A percentile compares a stretch with the other conserved stretches of the same genome.
Evolutionary conservation across 2,329 filamentous ascomycete species (phyloP).

Genomic region (Cordyceps militaris): DNA sequence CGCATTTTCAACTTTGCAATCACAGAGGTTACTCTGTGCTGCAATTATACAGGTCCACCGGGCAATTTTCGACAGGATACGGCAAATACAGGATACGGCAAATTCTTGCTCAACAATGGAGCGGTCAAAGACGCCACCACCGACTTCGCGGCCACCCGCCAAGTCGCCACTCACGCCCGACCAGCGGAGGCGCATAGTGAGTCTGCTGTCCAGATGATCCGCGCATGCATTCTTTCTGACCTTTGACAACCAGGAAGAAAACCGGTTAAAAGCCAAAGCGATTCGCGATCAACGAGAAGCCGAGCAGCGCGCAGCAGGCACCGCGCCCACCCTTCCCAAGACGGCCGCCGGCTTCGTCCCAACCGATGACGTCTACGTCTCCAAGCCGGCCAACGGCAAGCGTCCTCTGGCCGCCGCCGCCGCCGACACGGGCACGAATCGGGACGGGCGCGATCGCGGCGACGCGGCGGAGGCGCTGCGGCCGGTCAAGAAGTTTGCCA

Average conservation of each 20-base stretch:
- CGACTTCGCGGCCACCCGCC: conserved; percentile 24
- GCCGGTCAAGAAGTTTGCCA: conserved; percentile 80
- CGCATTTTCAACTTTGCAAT: background rate
- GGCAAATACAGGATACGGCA: background rate
- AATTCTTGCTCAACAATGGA: conserved; percentile 32
- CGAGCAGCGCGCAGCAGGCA: conserved; percentile 42
- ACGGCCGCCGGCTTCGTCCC: conserved; percentile 65
- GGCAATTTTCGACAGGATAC: background rate
- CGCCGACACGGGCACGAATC: conserved; percentile 48
- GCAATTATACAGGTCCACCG: background rate
- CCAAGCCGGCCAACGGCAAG: conserved; percentile 48
- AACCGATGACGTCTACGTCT: conserved; percentile 55
- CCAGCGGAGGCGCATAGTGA: conserved; percentile 47
- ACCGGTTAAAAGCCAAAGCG: conserved; percentile 81
- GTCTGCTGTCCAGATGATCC: conserved; percentile 16
- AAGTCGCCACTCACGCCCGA: conserved; percentile 47
- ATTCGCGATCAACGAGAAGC: conserved; percentile 67
- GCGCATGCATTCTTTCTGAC: background rate
- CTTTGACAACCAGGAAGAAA: conserved; percentile 60
- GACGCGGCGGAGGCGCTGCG: conserved; percentile 51
- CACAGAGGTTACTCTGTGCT: background rate
- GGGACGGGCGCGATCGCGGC: conserved; percentile 55
- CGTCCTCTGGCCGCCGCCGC: conserved; percentile 51
- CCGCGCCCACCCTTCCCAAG: conserved; percentile 35
- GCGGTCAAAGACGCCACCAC: conserved; percentile 39